Base-by-base conservation (phyloP, 331 rosid species). In the Saraca asoca region DNA sequence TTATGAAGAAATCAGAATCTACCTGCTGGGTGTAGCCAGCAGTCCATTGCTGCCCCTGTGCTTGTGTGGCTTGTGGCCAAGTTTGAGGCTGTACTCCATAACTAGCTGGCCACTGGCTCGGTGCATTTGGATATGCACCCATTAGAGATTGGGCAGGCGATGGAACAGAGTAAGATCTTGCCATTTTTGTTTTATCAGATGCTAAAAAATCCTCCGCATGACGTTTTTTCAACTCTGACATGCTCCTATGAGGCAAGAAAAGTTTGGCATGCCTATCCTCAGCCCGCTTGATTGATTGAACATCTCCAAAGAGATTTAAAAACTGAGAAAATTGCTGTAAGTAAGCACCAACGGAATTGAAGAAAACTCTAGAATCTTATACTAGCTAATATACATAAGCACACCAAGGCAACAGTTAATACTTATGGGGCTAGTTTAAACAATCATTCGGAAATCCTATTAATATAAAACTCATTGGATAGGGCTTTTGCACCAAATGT, bases 11-110 rank as follows among this genome's bases (percentile, higher is more conserved):
- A 73, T 12, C 12, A 59, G 55, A 59, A 55, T 52, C 46, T 69
- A 94, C 99, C 95, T 81, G 89, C 74, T 86, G 99, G 43, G 92
- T 44, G 80, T 94, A 94, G 60, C 91, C 92, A 69, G 99, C 87
- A 43, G 88, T 54, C 99, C 99, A 94, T 70, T 94, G 99, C 68
- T 94, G 98, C 48, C 91, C 98, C 80, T 83, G 99, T 58, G 90
- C 84, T 81, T 86, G 98, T 38, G 95, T 68, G 55, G 69, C 86
- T 5, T 92, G 87, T 41, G 99, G 99, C 99, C 99, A 94, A 59
- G 95, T 80, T 86, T 94, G 99, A 50, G 91, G 95, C 69, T 90
- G 97, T 57, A 29, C 81, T 37, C 95, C 90, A 78, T 93, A 89
- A 78, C 83, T 75, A 49, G 92, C 71, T 61, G 94, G 66, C 97